Evolutionary conservation across 176 grass and related monocot genomes (phyloP).

Genomic region (Carex myosuroides): DNA sequence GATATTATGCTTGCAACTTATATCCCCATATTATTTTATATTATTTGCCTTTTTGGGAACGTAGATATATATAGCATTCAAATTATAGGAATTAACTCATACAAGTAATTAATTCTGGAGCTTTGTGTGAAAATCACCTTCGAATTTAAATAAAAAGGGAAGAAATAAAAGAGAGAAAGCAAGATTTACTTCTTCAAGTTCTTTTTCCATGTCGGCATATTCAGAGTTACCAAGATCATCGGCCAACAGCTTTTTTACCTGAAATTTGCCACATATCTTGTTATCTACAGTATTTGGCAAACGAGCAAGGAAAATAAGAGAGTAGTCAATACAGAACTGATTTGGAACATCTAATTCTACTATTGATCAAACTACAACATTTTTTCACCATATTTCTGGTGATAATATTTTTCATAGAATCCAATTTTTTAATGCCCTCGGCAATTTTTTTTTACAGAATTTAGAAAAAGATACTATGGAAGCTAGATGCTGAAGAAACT

Average conservation of each 20-base stretch:
- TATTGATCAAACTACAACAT: not conserved
- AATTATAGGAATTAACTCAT: not conserved
- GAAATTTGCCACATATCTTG: not conserved
- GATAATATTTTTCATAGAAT: not conserved
- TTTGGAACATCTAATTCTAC: not conserved
- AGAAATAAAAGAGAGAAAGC: not conserved
- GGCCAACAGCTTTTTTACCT: constrained; percentile 16
- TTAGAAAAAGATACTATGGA: not conserved
- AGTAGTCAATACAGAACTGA: not conserved
- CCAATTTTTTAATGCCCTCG: not conserved
- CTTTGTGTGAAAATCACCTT: not conserved
- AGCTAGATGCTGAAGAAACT: not conserved
- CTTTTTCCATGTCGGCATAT: constrained; percentile 25
- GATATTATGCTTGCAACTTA: not conserved
- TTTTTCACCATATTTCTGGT: not conserved
- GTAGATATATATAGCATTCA: not conserved
- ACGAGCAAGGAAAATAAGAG: not conserved
- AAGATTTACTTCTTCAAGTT: constrained; percentile 18
- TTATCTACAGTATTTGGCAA: not conserved
- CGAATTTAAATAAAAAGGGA: not conserved
- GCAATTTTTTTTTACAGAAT: not conserved
- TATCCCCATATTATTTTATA: not conserved
- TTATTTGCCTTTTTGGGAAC: not conserved
- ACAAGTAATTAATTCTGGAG: not conserved
- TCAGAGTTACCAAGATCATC: constrained; percentile 25